phyloP scores from a whole-genome alignment of 495 filamentous ascomycete species.

The Pseudoneurospora amorphoporcata region DNA sequence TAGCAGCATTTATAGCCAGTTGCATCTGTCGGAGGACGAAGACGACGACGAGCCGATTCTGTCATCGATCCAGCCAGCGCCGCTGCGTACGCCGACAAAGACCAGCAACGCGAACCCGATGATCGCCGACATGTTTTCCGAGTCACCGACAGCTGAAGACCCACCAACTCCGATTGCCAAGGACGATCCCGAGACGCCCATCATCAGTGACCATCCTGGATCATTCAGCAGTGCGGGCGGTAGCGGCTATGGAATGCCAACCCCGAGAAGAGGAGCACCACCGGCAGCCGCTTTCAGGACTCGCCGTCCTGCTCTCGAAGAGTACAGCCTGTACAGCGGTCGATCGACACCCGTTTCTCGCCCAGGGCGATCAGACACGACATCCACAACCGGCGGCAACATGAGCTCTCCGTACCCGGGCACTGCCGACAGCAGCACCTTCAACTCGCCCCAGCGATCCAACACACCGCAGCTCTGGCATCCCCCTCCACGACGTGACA shows the following conservation, averaged over 20 bases:
- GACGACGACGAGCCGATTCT: slow-evolving; percentile 16
- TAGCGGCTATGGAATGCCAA: background rate
- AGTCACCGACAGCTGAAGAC: background rate
- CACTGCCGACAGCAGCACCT: slow-evolving; percentile 7
- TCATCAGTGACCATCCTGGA: background rate
- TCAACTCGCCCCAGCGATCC: slow-evolving; percentile 8
- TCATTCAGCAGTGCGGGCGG: background rate
- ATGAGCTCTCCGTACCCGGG: slow-evolving; percentile 1
- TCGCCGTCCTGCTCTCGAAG: slow-evolving; percentile 19
- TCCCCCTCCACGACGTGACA: slow-evolving; percentile 5
- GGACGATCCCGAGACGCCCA: background rate
- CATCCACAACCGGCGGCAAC: slow-evolving; percentile 1
- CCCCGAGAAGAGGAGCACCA: background rate
- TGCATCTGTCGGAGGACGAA: background rate
- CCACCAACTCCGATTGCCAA: background rate
- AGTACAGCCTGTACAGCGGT: slow-evolving; percentile 13
- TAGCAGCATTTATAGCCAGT: background rate
- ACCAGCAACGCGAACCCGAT: background rate
- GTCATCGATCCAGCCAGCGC: slow-evolving; percentile 14
- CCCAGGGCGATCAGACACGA: background rate
- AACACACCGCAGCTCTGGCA: slow-evolving; percentile 14
- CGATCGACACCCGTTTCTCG: background rate
- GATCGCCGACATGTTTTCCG: background rate
- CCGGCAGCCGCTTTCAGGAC: background rate
- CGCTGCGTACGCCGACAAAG: slow-evolving; percentile 8